Evolutionary conservation across 805 yeast species (phyloP), one percentile per base, ranked within the genome.

Genomic region (Wickerhamiella lipophila): DNA sequence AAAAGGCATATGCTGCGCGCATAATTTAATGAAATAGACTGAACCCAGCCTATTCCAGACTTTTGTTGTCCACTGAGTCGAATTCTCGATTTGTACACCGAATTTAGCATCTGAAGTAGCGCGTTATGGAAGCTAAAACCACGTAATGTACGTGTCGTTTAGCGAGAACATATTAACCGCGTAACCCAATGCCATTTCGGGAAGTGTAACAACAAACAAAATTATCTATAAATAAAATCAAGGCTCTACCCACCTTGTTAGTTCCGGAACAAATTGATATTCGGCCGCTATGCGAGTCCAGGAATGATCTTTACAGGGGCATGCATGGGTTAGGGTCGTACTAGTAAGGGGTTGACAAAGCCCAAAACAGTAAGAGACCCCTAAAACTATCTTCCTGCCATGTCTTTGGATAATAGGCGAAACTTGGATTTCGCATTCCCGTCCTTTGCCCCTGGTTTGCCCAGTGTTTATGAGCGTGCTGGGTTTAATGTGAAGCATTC

Each of bases 391-490:
- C 38, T 9, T 36, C 26, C 41, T 36, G 41, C 15, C 29, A 44
- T 44, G 47, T 44, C 47, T 22, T 36, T 44, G 16, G 47, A 44
- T 23, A 40, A 40, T 27, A 40, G 50, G 34, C 52, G 50, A 11
- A 62, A 66, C 55, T 45, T 63, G 45, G 68, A 64, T 52, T 50
- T 53, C 46, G 68, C 71, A 30, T 68, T 67, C 52, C 72, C 72
- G 8, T 65, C 68, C 1, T 63, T 68, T 41, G 60, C 61, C 6
- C 60, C 64, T 11, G 68, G 68, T 11, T 54, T 60, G 47, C 66
- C 63, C 34, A 58, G 64, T 38, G 70, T 67, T 25, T 68, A 64
- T 50, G 70, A 69, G 53, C 63, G 70, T 12, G 72, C 72, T 3
- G 72, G 72, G 8, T 68, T 69, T 50, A 69, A 66, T 34, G 66